Evolutionary conservation across 192 early-diverging fungal genomes (phyloP), one percentile per base, ranked within the genome.

Genomic region (Dissophora ornata): DNA sequence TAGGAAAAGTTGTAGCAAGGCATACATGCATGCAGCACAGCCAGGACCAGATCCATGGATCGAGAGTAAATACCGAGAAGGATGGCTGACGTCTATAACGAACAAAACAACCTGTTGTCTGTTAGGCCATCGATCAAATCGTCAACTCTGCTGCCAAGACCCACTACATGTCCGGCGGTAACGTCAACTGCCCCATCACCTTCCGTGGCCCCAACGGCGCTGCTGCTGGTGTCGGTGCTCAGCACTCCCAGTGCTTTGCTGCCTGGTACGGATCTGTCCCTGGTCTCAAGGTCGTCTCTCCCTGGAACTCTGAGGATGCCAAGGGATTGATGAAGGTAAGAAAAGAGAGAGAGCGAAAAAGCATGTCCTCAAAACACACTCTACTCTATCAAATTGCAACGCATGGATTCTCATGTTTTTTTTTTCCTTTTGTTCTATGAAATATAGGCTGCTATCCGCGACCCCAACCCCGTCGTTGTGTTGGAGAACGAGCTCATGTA

Each of bases 121-220:
- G n/a, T n/a, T n/a, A n/a, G n/a, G 95, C 96, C 51, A 98, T 99
- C 74, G 97, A 99, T 80, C 97, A 99, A 79, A 92, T 99, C 62
- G 89, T 99, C 83, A 99, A 99, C 92, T 99, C 97, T 69, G 97
- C 94, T 50, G 97, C 95, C 68, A 99, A 99, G 84, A 94, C 96
- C 48, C 87, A 92, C 70, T 99, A 99, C 86, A 99, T 99, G 97
- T 94, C 95, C 42, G 97, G 94, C 49, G 96, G 93, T 36, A 85
- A 83, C 19, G 90, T 94, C 29, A 75, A 71, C 48, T 95, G 94
- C 79, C 97, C 97, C 29, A 97, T 98, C 77, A 96, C 97, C 18
- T 99, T 99, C 90, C 92, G 97, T 69, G 97, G 97, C 13, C 97
- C 97, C 60, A 99, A 99, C 86, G 97, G 97, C 68, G 95, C 94